These are phyloP conservation scores for Ilex aquifolium DNA, from an alignment of 257 asterid genomes.

Conservation along the genomic window DNA sequence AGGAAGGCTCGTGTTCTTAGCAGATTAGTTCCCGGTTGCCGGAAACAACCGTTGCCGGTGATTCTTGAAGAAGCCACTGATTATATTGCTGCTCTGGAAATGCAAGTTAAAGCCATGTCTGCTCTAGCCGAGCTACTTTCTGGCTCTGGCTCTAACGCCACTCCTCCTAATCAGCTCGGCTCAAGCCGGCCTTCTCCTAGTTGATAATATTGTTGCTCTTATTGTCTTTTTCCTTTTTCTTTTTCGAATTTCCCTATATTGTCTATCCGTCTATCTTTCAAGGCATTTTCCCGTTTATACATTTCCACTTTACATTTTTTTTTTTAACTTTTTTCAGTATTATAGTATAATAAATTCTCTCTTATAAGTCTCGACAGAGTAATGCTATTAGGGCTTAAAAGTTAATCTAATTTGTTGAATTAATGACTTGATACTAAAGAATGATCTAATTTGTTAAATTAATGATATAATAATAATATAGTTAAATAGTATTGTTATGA, in stretches of 20 bases:
- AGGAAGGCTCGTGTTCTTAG: constrained; percentile 64
- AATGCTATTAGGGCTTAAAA: no score
- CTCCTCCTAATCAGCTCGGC: constrained; percentile 33
- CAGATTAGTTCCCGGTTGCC: constrained; percentile 85
- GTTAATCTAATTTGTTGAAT: not conserved
- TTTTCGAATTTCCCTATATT: constrained; percentile 18
- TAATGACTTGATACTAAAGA: constrained; percentile 15
- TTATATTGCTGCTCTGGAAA: constrained; percentile 89
- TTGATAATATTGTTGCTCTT: constrained; percentile 11
- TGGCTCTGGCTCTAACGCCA: constrained; percentile 24
- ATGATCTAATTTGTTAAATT: constrained; percentile 12
- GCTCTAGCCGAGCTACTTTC: constrained; percentile 73
- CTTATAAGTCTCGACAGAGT: no score
- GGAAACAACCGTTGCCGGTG: constrained; percentile 80
- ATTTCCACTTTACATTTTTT: constrained; percentile 7
- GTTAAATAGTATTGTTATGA: no score
- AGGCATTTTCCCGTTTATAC: constrained; percentile 7
- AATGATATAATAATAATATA: not conserved
- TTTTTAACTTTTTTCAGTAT: no score
- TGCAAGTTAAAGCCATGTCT: constrained; percentile 97
- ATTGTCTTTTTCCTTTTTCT: not conserved
- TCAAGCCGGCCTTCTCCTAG: constrained; percentile 35
- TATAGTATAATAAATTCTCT: no score
- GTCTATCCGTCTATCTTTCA: not conserved
- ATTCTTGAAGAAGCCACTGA: constrained; percentile 82